Conservation (phyloP, 257 asterid genomes). For the Nicotiana otophora region DNA sequence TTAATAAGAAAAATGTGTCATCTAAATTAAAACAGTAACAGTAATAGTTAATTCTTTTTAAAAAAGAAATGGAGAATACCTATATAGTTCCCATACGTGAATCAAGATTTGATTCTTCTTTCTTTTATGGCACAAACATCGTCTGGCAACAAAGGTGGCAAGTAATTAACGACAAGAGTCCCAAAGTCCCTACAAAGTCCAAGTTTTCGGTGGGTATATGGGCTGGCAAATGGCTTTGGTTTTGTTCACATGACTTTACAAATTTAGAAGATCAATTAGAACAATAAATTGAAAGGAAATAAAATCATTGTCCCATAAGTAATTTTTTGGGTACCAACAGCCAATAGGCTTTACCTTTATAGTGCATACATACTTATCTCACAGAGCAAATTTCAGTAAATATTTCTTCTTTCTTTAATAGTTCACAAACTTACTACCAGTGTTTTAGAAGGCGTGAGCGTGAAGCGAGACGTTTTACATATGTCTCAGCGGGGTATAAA, state of each 20-base stretch:
- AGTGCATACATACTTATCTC: neutral
- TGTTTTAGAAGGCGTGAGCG: too few species aligned
- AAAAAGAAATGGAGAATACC: too few species aligned
- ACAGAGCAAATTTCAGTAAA: neutral
- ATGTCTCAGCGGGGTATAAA: too few species aligned
- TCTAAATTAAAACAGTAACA: accelerated
- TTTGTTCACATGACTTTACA: neutral
- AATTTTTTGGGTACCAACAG: neutral
- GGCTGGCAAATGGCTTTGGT: slow-evolving; percentile 13
- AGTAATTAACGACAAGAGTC: neutral
- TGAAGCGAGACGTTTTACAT: too few species aligned
- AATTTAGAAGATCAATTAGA: neutral
- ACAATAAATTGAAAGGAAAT: neutral
- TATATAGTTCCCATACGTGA: too few species aligned
- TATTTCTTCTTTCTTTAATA: neutral
- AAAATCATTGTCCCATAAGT: too few species aligned
- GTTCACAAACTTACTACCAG: too few species aligned
- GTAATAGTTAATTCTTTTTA: too few species aligned
- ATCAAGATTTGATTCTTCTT: neutral
- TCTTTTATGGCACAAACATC: neutral
- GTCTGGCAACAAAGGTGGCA: neutral
- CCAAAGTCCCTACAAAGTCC: neutral
- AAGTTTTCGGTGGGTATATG: neutral
- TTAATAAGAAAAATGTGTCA: too few species aligned
- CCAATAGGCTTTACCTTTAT: neutral